Conservation (phyloP, 345 rosid genomes). For the Anacardium occidentale region DNA sequence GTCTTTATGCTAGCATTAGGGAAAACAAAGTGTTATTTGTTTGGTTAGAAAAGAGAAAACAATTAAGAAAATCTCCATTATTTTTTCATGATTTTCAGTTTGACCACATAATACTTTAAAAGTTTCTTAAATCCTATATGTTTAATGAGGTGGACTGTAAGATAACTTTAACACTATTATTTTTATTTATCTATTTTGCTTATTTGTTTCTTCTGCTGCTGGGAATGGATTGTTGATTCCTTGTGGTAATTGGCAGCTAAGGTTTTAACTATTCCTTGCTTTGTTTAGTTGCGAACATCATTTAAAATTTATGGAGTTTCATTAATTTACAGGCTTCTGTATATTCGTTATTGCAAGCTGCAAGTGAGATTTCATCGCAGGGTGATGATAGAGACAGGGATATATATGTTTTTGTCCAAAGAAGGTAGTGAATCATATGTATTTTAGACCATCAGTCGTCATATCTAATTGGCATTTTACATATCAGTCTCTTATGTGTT, state of each 20-base stretch:
- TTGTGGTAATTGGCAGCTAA: not conserved
- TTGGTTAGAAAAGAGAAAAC: no score
- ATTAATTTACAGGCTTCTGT: constrained; percentile 70
- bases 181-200: no score
- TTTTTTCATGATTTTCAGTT: no score
- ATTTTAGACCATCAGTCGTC: not conserved
- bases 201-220: not conserved
- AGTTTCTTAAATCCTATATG: no score
- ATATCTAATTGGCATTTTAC: constrained; percentile 15
- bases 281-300: constrained; percentile 9
- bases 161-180: no score
- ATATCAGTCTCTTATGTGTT: constrained; percentile 19
- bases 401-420: constrained; percentile 66
- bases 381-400: constrained; percentile 78
- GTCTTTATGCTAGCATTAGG: no score
- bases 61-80: no score
- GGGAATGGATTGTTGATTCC: not conserved
- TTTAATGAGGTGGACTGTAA: no score
- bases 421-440: constrained; percentile 50
- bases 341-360: constrained; percentile 85
- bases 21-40: no score
- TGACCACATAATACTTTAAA: no score
- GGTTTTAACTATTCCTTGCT: not conserved
- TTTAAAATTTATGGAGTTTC: constrained; percentile 29
- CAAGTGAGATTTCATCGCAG: constrained; percentile 73